Base-by-base conservation (phyloP, 2,329 filamentous ascomycete species). In the Pseudonectria buxi region DNA sequence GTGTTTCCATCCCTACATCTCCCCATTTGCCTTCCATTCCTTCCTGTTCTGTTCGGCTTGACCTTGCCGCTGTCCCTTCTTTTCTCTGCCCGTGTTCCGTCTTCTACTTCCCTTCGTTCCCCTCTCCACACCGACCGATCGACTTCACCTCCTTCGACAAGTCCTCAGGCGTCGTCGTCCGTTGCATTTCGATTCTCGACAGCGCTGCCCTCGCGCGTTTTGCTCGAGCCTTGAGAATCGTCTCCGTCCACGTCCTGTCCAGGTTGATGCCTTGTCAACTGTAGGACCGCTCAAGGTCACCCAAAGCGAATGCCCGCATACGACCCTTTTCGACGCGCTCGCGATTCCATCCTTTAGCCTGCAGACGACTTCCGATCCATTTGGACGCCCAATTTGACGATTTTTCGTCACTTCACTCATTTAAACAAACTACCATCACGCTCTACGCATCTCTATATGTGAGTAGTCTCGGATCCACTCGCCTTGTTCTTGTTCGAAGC, bases 371-470 rank as follows among this genome's bases (percentile, higher is more conserved):
- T 22, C 18, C 18, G 18, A 22, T 43, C 45, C 49, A 44, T 51
- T 52, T 47, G 44, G 48, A 49, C 28, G 47, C 43, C 39, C 42
- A 33, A 38, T 55, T 57, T 50, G 64, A 65, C 65, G 63, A 65
- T 49, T 59, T 61, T 55, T 64, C 64, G 65, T 68, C 65, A 56
- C 63, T 62, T 63, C 67, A 53, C 66, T 69, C 66, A 43, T 67
- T 68, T 67, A 51, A 35, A 40, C 42, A 38, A 50, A 47, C 35
- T 35, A 43, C 50, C 45, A 54, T 47, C 40, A 54, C 50, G 52
- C 51, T 50, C 43, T 44, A 52, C 41, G 51, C 51, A 52, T 50
- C 12, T 37, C 15, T 52, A 53, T 44, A 54, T 52, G 51, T 53
- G 38, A 53, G 50, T 53, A 9, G 32, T 30, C n/a, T 5, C 24